A percentile compares a stretch with the other conserved stretches of the same genome.
phyloP scores from a whole-genome alignment of 306 rosid species.

The Nissolia schottii region DNA sequence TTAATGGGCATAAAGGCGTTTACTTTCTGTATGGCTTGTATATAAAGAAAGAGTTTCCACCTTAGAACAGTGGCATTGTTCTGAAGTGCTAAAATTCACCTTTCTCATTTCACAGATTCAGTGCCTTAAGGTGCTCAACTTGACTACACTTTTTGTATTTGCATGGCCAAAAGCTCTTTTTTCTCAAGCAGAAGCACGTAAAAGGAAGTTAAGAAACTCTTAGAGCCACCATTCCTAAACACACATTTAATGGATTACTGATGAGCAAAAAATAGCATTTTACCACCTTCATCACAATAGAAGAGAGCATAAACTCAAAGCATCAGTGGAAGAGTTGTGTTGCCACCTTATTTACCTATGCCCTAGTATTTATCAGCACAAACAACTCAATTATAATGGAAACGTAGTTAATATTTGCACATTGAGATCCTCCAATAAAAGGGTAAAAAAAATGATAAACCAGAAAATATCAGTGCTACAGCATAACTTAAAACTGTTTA shows the following conservation, averaged over 20 bases:
- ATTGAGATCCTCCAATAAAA: background rate
- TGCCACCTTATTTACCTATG: too few relatives aligned
- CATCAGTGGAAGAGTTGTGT: background rate
- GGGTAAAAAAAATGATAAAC: background rate
- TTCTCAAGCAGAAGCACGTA: background rate
- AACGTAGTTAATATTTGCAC: background rate
- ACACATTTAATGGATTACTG: too few relatives aligned
- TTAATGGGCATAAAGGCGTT: background rate
- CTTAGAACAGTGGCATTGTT: background rate
- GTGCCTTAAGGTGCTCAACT: background rate
- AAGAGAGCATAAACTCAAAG: background rate
- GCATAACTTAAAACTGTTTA: background rate
- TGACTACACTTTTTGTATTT: too few relatives aligned
- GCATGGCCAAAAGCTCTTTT: too few relatives aligned
- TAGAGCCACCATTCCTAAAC: background rate
- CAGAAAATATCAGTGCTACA: background rate
- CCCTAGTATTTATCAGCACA: background rate
- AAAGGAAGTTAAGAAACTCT: background rate
- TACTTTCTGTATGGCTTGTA: background rate
- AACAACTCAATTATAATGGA: background rate
- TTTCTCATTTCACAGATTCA: background rate
- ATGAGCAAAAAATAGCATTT: too few relatives aligned
- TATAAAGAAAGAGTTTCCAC: background rate
- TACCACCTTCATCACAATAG: background rate
- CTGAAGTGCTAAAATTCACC: background rate